Evolutionary conservation across 768 basidiomycete species (phyloP), one percentile per base, ranked within the genome.

Genomic region (Russula foetens): DNA sequence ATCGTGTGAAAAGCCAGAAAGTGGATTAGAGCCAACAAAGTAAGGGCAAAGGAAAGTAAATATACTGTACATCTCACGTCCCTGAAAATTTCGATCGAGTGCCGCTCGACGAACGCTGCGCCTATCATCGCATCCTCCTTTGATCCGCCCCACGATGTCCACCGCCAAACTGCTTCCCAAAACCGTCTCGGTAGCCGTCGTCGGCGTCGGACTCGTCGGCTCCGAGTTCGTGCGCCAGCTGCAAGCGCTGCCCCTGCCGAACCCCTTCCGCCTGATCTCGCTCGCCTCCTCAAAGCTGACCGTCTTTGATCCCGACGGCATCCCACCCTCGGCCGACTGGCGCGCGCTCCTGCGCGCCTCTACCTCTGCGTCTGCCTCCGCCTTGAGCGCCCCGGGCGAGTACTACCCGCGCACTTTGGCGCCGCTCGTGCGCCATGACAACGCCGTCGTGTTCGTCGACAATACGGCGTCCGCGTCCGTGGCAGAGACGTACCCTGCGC

Each of bases 131-230:
- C 17, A 41, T 41, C 17, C 39, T 41, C 12, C 7, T 41, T 17
- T 41, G 12, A 41, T 38, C 14, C 14, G 38, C 38, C 31, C 38
- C 19, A 14, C 29, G n/a, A n/a, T 24, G 60, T 48, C 60, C 17
- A 38, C 39, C 26, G 29, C 31, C 45, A 39, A 35, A 4, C 7
- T 35, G 14, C 35, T 15, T 29, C 59, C 64, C 2, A 66, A 59
- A 38, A 60, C 62, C 71, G 76, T 74, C 56, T 65, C 72, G 12
- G 84, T 98, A 55, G 92, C 92, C 46, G 79, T 97, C 64, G 79
- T 98, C 57, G 97, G 97, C 59, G 82, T 92, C 33, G 97, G 97
- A 3, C 88, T 96, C 54, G 97, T 99, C 26, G 97, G 97, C 29
- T 78, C 83, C 43, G 91, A 92, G 69, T 83, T 98, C 67, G 78